These are phyloP conservation scores for Arthrinium phaeospermum DNA, from an alignment of 2,329 filamentous ascomycete genomes.

Conservation along the genomic window DNA sequence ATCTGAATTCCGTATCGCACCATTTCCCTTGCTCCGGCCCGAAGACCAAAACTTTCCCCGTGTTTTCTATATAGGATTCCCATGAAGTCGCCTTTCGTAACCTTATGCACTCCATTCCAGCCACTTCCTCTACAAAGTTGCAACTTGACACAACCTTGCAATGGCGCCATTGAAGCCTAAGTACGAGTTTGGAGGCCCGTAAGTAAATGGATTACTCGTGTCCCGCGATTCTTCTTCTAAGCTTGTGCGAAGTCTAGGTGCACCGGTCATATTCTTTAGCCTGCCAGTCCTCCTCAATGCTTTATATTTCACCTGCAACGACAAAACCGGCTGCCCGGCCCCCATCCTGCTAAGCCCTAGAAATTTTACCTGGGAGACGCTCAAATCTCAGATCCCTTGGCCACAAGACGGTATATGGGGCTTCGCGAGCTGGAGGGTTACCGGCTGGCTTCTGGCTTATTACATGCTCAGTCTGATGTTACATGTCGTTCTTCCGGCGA, in stretches of 20 bases:
- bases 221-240: not conserved
- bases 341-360: slow-evolving; percentile 78
- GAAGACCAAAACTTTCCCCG: no score
- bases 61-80: not conserved
- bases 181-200: slow-evolving; percentile 57
- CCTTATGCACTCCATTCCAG: not conserved
- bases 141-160: not conserved
- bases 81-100: no score
- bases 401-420: slow-evolving; percentile 71
- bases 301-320: slow-evolving; percentile 88
- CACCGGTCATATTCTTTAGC: slow-evolving; percentile 77
- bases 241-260: slow-evolving; percentile 67
- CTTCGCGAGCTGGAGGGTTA: slow-evolving; percentile 72
- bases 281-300: slow-evolving; percentile 80
- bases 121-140: not conserved
- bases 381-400: slow-evolving; percentile 86
- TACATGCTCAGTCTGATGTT: slow-evolving; percentile 78
- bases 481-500: slow-evolving; percentile 79
- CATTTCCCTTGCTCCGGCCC: not conserved
- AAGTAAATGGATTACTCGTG: slow-evolving; percentile 30
- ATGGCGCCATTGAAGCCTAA: slow-evolving; percentile 24
- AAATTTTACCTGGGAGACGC: slow-evolving; percentile 70
- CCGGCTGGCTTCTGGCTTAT: slow-evolving; percentile 75
- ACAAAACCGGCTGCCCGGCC: slow-evolving; percentile 87
- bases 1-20: not conserved